Conservation (phyloP, 2,329 filamentous ascomycete genomes). For the Neonectria hederae region DNA sequence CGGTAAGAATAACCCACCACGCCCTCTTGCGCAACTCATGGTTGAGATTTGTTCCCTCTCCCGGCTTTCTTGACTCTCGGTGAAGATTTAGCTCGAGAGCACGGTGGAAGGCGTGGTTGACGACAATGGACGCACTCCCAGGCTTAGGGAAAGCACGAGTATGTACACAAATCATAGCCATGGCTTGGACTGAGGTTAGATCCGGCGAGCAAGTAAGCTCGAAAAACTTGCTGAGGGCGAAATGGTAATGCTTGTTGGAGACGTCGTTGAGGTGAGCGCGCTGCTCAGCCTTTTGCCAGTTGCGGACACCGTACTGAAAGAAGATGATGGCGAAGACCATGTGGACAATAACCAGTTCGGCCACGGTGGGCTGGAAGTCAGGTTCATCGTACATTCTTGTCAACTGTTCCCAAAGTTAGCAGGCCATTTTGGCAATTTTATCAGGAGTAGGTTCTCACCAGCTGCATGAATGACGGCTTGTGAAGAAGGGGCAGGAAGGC, state of each 20-base stretch:
- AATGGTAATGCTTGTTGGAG: slow-evolving; percentile 83
- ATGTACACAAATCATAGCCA: slow-evolving; percentile 76
- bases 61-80: slow-evolving; percentile 67
- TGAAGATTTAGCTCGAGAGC: slow-evolving; percentile 82
- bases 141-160: slow-evolving; percentile 83
- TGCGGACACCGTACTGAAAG: slow-evolving; percentile 79
- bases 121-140: slow-evolving; percentile 75
- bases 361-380: slow-evolving; percentile 66
- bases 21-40: slow-evolving; percentile 80
- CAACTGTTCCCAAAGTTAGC: slow-evolving; percentile 54
- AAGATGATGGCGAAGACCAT: slow-evolving; percentile 83
- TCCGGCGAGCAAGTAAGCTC: slow-evolving; percentile 70
- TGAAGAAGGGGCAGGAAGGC: slow-evolving; percentile 81
- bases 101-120: slow-evolving; percentile 70
- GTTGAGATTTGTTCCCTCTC: slow-evolving; percentile 64
- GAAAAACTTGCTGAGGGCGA: slow-evolving; percentile 73
- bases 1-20: slow-evolving; percentile 77
- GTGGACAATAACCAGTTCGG: slow-evolving; percentile 77
- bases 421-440: neutral
- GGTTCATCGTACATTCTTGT: slow-evolving; percentile 76
- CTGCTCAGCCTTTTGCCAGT: slow-evolving; percentile 64
- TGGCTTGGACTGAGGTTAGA: slow-evolving; percentile 75
- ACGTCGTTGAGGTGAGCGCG: slow-evolving; percentile 67
- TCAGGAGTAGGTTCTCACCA: slow-evolving; percentile 59
- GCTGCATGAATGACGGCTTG: slow-evolving; percentile 74